These are phyloP conservation scores for Colletotrichum filicis DNA, from an alignment of 2,329 filamentous ascomycete species.

Conservation along the genomic window DNA sequence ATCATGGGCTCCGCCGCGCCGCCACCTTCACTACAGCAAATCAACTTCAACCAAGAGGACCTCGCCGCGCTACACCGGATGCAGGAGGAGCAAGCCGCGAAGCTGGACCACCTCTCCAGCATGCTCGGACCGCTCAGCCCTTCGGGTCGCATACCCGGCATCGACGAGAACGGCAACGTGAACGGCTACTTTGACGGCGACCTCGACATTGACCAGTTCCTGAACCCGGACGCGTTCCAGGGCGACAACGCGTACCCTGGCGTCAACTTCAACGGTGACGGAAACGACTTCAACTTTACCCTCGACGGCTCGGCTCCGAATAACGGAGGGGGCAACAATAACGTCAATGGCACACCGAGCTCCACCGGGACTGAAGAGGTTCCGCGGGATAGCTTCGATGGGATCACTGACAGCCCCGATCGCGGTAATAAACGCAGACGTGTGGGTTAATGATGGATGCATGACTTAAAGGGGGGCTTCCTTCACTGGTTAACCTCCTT, in stretches of 20 bases:
- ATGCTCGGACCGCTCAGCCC: slow-evolving; percentile 84
- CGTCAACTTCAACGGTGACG: slow-evolving; percentile 52
- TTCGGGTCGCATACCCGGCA: slow-evolving; percentile 79
- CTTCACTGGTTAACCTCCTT: too few relatives aligned
- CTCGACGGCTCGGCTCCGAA: slow-evolving; percentile 49
- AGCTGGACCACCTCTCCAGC: slow-evolving; percentile 79
- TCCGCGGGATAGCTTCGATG: slow-evolving; percentile 52
- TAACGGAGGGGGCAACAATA: slow-evolving; percentile 37
- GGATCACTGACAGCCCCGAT: slow-evolving; percentile 38
- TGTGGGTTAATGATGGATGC: slow-evolving; percentile 35
- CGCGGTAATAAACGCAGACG: slow-evolving; percentile 52
- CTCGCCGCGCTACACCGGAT: slow-evolving; percentile 83
- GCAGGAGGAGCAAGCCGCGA: slow-evolving; percentile 81
- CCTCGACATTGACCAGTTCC: slow-evolving; percentile 63
- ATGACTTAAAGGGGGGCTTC: not conserved
- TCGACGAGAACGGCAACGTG: slow-evolving; percentile 56
- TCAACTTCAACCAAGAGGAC: slow-evolving; percentile 77
- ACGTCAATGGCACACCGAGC: slow-evolving; percentile 54
- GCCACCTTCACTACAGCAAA: slow-evolving; percentile 66
- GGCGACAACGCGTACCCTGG: slow-evolving; percentile 54
- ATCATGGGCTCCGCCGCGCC: slow-evolving; percentile 57
- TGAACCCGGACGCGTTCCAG: slow-evolving; percentile 53
- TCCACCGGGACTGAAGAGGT: slow-evolving; percentile 64
- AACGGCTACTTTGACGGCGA: slow-evolving; percentile 48
- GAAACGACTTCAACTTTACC: slow-evolving; percentile 63